Conservation (phyloP, 1,284 basidiomycete genomes). For the Papiliotrema nemorosa region DNA sequence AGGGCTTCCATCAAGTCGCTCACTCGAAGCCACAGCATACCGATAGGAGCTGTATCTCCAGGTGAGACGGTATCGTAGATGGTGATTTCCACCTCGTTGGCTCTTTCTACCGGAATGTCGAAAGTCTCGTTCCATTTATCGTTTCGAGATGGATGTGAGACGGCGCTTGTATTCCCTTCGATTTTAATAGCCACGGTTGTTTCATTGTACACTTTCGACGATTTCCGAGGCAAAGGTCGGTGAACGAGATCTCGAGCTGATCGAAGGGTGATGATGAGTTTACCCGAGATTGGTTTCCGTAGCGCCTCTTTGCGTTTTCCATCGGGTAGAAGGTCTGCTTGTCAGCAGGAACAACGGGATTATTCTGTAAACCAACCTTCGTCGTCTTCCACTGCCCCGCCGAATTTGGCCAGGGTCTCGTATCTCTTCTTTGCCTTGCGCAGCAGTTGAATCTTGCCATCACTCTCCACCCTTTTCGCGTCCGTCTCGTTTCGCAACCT, state of each 20-base stretch:
- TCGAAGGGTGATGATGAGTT: slow-evolving; percentile 82
- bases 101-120: slow-evolving; percentile 93
- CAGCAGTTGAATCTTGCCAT: slow-evolving; percentile 92
- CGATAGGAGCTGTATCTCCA: slow-evolving; percentile 80
- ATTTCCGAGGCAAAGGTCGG: slow-evolving; percentile 71
- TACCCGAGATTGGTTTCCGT: slow-evolving; percentile 90
- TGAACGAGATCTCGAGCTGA: slow-evolving; percentile 93
- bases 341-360: slow-evolving; percentile 2
- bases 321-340: slow-evolving; percentile 56
- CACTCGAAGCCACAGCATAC: slow-evolving; percentile 92
- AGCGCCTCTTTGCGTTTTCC: slow-evolving; percentile 86
- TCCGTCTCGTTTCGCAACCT: slow-evolving; percentile 87
- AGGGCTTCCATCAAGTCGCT: slow-evolving; percentile 93
- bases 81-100: slow-evolving; percentile 96
- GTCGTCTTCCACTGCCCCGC: slow-evolving; percentile 75
- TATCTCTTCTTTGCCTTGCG: slow-evolving; percentile 91
- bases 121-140: slow-evolving; percentile 99
- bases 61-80: slow-evolving; percentile 88
- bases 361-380: slow-evolving; percentile 55
- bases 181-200: slow-evolving; percentile 93
- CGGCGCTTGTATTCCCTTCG: slow-evolving; percentile 88
- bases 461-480: slow-evolving; percentile 87
- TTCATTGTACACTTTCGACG: slow-evolving; percentile 71
- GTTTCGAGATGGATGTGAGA: slow-evolving; percentile 86
- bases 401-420: slow-evolving; percentile 91